A percentile compares a stretch with the other conserved stretches of the same genome.
These are phyloP conservation scores for Rubia balearica DNA, from an alignment of 305 asterid species.

Conservation along the genomic window DNA sequence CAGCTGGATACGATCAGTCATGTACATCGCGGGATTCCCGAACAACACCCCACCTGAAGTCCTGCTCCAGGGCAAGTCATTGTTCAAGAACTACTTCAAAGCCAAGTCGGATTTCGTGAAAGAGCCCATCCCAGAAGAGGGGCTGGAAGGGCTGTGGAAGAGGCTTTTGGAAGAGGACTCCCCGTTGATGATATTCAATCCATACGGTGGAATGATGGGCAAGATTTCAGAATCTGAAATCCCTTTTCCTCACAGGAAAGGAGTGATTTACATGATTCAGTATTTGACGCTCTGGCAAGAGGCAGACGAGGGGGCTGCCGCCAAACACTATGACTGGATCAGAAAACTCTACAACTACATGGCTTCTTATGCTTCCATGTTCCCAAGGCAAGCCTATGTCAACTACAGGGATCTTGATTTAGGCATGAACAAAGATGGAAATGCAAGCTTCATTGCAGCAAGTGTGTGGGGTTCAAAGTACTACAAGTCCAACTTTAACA, in stretches of 20 bases:
- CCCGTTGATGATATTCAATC: conserved; percentile 29
- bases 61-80: conserved; percentile 55
- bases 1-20: conserved; percentile 68
- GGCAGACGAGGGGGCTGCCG: not conserved
- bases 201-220: not conserved
- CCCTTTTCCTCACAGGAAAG: not conserved
- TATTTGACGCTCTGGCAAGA: not conserved
- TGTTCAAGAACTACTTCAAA: conserved; percentile 72
- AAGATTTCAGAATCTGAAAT: not conserved
- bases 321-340: not conserved
- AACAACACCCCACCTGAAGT: conserved; percentile 46
- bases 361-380: not conserved
- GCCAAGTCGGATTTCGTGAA: conserved; percentile 61
- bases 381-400: not conserved
- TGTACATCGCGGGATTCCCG: conserved; percentile 57
- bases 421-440: not conserved
- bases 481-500: conserved; percentile 46
- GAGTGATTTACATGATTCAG: not conserved
- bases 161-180: conserved; percentile 49
- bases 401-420: not conserved
- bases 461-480: conserved; percentile 41
- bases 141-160: conserved; percentile 68
- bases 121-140: conserved; percentile 46
- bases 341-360: not conserved
- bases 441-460: not conserved